Conservation (phyloP, 768 basidiomycete genomes). For the Trametes cingulata region DNA sequence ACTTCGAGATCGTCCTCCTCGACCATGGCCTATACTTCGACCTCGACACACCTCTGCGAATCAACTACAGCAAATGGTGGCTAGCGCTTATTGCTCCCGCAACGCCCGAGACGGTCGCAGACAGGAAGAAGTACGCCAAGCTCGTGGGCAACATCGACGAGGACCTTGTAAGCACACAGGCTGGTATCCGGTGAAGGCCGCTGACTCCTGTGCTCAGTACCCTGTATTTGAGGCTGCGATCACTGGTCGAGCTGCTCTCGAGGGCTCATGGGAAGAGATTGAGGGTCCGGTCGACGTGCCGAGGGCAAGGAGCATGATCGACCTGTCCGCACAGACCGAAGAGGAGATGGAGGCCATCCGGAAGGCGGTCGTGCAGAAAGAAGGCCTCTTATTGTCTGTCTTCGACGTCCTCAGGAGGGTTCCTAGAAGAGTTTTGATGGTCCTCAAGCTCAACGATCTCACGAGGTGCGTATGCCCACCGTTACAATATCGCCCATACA, state of each 20-base stretch:
- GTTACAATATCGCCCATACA: neutral
- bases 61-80: constrained; percentile 90
- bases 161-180: constrained; percentile 60
- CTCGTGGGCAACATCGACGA: constrained; percentile 89
- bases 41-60: constrained; percentile 72
- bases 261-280: constrained; percentile 55
- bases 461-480: constrained; percentile 51
- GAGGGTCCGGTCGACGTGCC: constrained; percentile 40
- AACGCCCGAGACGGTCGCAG: constrained; percentile 59
- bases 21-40: constrained; percentile 97
- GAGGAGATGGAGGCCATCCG: constrained; percentile 83
- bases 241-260: constrained; percentile 80
- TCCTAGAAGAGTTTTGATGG: constrained; percentile 82
- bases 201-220: constrained; percentile 53
- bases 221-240: constrained; percentile 94
- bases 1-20: constrained; percentile 93
- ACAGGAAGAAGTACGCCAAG: constrained; percentile 85
- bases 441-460: constrained; percentile 83
- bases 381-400: constrained; percentile 82
- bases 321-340: constrained; percentile 68
- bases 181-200: neutral
- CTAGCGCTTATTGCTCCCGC: constrained; percentile 79
- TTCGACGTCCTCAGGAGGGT: constrained; percentile 86
- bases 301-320: constrained; percentile 77
- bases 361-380: constrained; percentile 76